Evolutionary conservation across 495 filamentous ascomycete species (phyloP).

Genomic region (Annulohypoxylon bovei): DNA sequence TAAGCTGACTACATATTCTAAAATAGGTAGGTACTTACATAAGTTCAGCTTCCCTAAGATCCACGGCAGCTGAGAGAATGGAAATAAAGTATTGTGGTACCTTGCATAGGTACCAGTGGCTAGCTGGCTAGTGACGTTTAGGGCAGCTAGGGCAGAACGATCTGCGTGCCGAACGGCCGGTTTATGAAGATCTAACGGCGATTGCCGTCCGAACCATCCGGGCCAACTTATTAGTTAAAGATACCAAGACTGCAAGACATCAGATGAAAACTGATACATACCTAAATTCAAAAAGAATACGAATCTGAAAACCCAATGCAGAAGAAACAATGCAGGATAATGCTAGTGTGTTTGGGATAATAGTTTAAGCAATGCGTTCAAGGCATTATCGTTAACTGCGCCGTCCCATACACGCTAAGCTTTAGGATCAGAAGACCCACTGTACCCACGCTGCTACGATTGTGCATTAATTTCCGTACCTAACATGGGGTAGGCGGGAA

Average conservation of each 20-base stretch:
- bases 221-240: slow-evolving; percentile 13
- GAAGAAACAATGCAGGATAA: too few relatives aligned
- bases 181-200: slow-evolving; percentile 1
- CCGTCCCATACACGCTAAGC: too few relatives aligned
- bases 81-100: slow-evolving; percentile 29
- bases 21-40: slow-evolving; percentile 2
- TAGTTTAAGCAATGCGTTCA: too few relatives aligned
- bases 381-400: too few relatives aligned
- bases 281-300: too few relatives aligned
- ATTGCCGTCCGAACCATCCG: slow-evolving; percentile 33
- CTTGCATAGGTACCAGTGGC: slow-evolving; percentile 35
- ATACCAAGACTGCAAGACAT: neutral
- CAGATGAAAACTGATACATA: too few relatives aligned
- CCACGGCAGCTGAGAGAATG: slow-evolving; percentile 10
- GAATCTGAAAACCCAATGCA: too few relatives aligned
- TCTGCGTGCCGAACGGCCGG: slow-evolving; percentile 8
- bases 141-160: slow-evolving; percentile 4
- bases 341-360: too few relatives aligned
- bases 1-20: slow-evolving; percentile 12
- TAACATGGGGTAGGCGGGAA: neutral
- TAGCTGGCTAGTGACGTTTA: slow-evolving; percentile 16
- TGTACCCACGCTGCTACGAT: too few relatives aligned
- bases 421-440: too few relatives aligned
- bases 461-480: neutral
- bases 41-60: slow-evolving; percentile 22